These are phyloP conservation scores for Schwanniomyces etchellsii DNA, from an alignment of 1,139 yeast genomes.

Conservation along the genomic window DNA sequence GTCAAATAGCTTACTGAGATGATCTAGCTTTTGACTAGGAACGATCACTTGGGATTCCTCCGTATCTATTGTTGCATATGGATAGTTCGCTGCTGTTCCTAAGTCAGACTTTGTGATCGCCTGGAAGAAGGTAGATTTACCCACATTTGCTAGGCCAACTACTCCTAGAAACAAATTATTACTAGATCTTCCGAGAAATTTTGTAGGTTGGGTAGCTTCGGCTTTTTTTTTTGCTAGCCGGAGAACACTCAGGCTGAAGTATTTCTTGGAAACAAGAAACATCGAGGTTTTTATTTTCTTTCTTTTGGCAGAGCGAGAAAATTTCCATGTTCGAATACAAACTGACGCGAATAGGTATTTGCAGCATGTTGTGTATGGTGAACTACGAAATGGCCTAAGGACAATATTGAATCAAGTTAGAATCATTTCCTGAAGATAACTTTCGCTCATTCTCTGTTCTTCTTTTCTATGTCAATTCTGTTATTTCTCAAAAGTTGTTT, in stretches of 20 bases:
- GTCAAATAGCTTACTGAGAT: slow-evolving; percentile 36
- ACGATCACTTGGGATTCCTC: slow-evolving; percentile 60
- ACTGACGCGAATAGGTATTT: too few relatives aligned
- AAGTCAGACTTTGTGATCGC: slow-evolving; percentile 65
- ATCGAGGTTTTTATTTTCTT: too few relatives aligned
- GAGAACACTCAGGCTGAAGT: neutral
- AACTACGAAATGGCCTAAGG: too few relatives aligned
- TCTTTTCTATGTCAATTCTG: too few relatives aligned
- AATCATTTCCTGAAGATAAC: too few relatives aligned
- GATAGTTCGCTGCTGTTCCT: slow-evolving; percentile 77
- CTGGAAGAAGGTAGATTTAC: slow-evolving; percentile 63
- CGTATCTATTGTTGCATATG: slow-evolving; percentile 76
- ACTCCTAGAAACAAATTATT: slow-evolving; percentile 52
- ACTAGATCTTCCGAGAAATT: slow-evolving; percentile 46
- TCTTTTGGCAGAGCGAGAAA: too few relatives aligned
- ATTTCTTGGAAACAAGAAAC: too few relatives aligned
- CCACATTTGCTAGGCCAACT: slow-evolving; percentile 75
- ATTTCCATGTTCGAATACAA: too few relatives aligned
- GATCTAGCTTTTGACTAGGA: slow-evolving; percentile 46
- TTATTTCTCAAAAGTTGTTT: too few relatives aligned
- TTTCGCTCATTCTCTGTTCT: too few relatives aligned
- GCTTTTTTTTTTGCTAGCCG: slow-evolving; percentile 5
- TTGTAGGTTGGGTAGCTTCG: slow-evolving; percentile 6
- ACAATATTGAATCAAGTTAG: too few relatives aligned
- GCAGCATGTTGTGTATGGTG: too few relatives aligned